phyloP scores from a whole-genome alignment of 2,329 filamentous ascomycete species.

The Bisporella sp. region DNA sequence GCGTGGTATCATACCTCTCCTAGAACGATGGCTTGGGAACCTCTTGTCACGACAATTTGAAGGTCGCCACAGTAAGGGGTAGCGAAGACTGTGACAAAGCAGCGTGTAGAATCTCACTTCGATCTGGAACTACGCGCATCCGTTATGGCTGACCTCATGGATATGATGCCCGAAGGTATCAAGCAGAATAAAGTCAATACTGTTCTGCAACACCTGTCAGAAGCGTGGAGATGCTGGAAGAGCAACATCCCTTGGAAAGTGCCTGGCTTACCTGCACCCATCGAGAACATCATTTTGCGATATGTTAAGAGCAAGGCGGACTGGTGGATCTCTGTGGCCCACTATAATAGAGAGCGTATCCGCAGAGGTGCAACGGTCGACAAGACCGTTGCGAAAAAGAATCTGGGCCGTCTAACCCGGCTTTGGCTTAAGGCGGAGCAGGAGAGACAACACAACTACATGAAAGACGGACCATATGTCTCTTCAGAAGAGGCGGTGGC shows the following conservation, averaged over 20 bases:
- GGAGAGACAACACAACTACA: conserved; percentile 97
- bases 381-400: conserved; percentile 99
- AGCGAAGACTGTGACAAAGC: conserved; percentile 97
- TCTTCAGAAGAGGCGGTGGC: conserved; percentile 97
- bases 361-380: conserved; percentile 93
- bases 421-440: conserved; percentile 98
- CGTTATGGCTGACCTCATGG: conserved; percentile 98
- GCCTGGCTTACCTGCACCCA: conserved; percentile 88
- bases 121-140: conserved; percentile 95
- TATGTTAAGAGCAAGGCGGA: conserved; percentile 99
- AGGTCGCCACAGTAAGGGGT: conserved; percentile 98
- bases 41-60: conserved; percentile 95
- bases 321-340: conserved; percentile 99
- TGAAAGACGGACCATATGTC: conserved; percentile 98
- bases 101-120: conserved; percentile 97
- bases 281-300: conserved; percentile 96
- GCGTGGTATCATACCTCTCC: conserved; percentile 91
- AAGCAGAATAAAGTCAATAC: conserved; percentile 99
- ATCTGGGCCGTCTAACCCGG: conserved; percentile 86
- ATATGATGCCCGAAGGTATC: conserved; percentile 99
- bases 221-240: conserved; percentile 99
- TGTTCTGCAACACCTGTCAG: conserved; percentile 91
- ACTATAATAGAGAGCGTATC: conserved; percentile 98
- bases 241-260: conserved; percentile 99
- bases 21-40: conserved; percentile 97